Evolutionary conservation across 768 basidiomycete species (phyloP).

Genomic region (Tulasnella sp.): DNA sequence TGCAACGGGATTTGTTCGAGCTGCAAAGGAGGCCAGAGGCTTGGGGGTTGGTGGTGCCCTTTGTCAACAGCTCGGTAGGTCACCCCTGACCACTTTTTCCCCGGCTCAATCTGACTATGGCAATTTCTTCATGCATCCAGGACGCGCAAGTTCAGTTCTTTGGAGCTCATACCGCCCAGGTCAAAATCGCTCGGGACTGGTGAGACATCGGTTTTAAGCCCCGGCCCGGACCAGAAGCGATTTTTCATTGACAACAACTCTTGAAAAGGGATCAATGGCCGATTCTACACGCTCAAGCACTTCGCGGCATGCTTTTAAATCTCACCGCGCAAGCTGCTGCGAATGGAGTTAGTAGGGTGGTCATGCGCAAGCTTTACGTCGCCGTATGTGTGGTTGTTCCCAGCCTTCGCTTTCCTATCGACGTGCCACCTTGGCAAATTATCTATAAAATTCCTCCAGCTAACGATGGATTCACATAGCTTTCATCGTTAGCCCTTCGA

Average conservation of each 20-base stretch:
- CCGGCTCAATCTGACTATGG: neutral
- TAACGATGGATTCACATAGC: constrained; percentile 40
- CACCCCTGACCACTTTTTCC: neutral
- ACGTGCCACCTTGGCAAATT: constrained; percentile 9
- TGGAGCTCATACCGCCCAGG: constrained; percentile 88
- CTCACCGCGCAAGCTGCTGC: constrained; percentile 64
- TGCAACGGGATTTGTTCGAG: constrained; percentile 33
- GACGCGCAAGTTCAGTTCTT: constrained; percentile 91
- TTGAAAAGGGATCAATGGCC: constrained; percentile 69
- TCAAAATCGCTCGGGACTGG: constrained; percentile 94
- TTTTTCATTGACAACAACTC: neutral
- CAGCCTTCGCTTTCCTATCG: neutral
- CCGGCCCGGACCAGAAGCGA: neutral
- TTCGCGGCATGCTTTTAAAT: constrained; percentile 66
- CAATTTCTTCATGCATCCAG: constrained; percentile 29
- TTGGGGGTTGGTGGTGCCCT: constrained; percentile 78
- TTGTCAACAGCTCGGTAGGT: constrained; percentile 53
- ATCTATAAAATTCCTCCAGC: constrained; percentile 17
- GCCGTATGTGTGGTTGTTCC: constrained; percentile 52
- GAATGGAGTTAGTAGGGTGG: constrained; percentile 59
- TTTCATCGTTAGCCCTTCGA: constrained; percentile 68
- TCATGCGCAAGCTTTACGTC: constrained; percentile 82
- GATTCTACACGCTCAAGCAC: constrained; percentile 50
- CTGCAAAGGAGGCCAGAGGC: constrained; percentile 48
- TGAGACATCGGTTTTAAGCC: constrained; percentile 37